A percentile compares a stretch with the other conserved stretches of the same genome.
Evolutionary conservation across 768 basidiomycete genomes (phyloP).

Genomic region (Hypsizygus marmoreus): DNA sequence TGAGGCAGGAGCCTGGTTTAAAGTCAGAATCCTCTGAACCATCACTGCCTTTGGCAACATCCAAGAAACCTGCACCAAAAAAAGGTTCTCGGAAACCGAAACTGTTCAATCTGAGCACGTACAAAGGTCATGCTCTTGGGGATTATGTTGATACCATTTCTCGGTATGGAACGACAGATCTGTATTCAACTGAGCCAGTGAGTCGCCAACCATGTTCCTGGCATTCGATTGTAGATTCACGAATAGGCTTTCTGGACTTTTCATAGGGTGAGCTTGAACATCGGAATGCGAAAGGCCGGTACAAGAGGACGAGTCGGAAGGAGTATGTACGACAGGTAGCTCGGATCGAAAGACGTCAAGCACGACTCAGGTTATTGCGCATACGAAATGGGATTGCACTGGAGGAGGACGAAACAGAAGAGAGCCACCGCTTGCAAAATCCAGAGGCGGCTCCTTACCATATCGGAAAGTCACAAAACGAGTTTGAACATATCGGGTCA

Average conservation of each 20-base stretch:
- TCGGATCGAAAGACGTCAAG: conserved; percentile 10
- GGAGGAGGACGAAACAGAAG: too few relatives aligned
- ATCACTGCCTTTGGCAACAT: too few relatives aligned
- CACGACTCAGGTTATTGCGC: conserved; percentile 6
- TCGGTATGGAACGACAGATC: conserved; percentile 31
- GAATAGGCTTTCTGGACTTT: background rate
- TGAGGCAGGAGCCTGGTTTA: too few relatives aligned
- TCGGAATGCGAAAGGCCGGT: conserved; percentile 11
- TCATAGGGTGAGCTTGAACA: conserved; percentile 18
- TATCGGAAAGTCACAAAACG: background rate
- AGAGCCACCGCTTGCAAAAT: too few relatives aligned
- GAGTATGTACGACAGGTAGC: conserved; percentile 13
- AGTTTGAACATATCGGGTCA: background rate
- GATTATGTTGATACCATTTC: conserved; percentile 26
- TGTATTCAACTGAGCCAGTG: conserved; percentile 36
- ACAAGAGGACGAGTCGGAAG: conserved; percentile 8
- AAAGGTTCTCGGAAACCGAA: background rate
- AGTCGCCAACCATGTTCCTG: too few relatives aligned
- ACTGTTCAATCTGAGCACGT: conserved; percentile 20
- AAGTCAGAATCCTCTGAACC: too few relatives aligned
- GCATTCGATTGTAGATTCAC: background rate
- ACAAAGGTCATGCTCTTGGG: conserved; percentile 32
- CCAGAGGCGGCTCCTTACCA: background rate
- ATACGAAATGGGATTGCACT: too few relatives aligned
- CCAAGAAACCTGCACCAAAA: too few relatives aligned